phyloP scores from a whole-genome alignment of 2,329 filamentous ascomycete species.

The Fusarium buxicola region DNA sequence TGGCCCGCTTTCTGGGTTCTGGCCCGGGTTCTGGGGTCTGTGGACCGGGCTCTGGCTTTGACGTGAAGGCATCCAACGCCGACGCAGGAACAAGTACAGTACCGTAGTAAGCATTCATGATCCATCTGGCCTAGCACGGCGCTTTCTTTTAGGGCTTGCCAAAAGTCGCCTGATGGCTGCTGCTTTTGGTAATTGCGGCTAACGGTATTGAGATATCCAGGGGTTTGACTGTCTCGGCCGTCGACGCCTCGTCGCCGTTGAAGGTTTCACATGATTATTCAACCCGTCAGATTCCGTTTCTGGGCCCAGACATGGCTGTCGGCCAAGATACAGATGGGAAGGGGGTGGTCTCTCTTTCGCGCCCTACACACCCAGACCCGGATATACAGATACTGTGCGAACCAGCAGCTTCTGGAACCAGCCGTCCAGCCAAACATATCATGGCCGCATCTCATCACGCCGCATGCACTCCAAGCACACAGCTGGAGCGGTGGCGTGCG shows the following conservation, averaged over 20 bases:
- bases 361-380: no score
- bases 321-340: no score
- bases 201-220: conserved; percentile 20
- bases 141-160: conserved; percentile 13
- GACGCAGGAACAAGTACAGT: not conserved
- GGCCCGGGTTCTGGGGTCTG: not conserved
- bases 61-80: conserved; percentile 3
- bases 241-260: conserved; percentile 26
- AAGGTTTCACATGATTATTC: conserved; percentile 29
- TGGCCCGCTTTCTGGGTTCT: conserved; percentile 21
- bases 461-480: not conserved
- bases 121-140: conserved; percentile 2
- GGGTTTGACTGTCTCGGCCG: conserved; percentile 32
- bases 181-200: conserved; percentile 35
- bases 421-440: conserved; percentile 5
- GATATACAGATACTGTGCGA: not conserved
- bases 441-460: not conserved
- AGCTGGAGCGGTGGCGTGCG: conserved; percentile 7
- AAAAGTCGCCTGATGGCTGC: conserved; percentile 34
- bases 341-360: no score
- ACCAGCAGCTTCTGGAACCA: not conserved
- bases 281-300: conserved; percentile 9
- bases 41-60: conserved; percentile 4
- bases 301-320: conserved; percentile 32
- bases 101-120: not conserved